Conservation (phyloP, 2,329 filamentous ascomycete genomes). For the Nakataea oryzae region DNA sequence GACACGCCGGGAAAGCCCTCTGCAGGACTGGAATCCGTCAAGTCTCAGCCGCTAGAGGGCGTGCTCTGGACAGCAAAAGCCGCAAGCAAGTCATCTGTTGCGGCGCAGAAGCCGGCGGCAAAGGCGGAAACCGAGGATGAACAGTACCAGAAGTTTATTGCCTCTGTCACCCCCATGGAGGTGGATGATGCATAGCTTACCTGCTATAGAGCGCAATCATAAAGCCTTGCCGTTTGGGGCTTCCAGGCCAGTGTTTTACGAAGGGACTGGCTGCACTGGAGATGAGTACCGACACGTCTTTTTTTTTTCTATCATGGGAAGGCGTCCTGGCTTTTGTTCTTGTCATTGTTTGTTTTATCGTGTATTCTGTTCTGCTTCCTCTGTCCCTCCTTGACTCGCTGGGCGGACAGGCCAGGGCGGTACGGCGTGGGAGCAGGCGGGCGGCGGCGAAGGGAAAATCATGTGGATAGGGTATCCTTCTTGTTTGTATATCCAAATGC, state of each 20-base stretch:
- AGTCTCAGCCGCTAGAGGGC: conserved; percentile 8
- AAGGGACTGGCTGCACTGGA: not conserved
- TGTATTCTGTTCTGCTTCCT: not conserved
- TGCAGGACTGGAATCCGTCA: conserved; percentile 4
- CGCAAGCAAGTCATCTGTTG: not conserved
- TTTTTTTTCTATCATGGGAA: not conserved
- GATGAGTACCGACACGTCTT: too few relatives aligned
- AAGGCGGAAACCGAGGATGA: conserved; percentile 28
- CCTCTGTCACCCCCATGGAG: conserved; percentile 22
- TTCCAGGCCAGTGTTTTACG: not conserved
- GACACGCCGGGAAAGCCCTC: conserved; percentile 4
- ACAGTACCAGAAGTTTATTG: conserved; percentile 34
- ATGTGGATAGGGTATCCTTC: not conserved
- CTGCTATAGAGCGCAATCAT: not conserved
- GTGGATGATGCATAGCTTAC: conserved; percentile 8
- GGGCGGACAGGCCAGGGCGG: not conserved
- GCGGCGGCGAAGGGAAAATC: not conserved
- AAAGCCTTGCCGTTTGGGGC: not conserved
- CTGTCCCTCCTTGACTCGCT: not conserved
- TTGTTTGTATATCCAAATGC: not conserved
- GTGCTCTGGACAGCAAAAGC: conserved; percentile 12
- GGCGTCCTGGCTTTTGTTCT: not conserved
- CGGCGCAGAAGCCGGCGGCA: conserved; percentile 5
- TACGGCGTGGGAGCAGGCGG: not conserved
- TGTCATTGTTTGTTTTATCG: not conserved